These are phyloP conservation scores for Kregervanrija fluxuum DNA, from an alignment of 805 yeast genomes.

Conservation along the genomic window DNA sequence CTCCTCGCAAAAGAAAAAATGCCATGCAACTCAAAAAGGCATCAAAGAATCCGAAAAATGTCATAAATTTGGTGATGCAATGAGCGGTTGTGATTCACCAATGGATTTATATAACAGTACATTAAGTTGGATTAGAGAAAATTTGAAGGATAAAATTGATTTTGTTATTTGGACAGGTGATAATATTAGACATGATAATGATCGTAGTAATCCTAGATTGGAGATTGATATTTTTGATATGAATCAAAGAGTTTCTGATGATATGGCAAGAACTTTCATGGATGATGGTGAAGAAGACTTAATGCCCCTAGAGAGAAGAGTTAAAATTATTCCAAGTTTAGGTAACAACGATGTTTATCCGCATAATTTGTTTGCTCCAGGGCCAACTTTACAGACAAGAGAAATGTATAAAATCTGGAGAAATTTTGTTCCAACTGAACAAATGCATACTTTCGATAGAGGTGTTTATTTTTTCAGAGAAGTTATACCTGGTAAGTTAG, in stretches of 20 bases:
- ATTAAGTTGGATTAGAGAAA: slow-evolving; percentile 55
- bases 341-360: slow-evolving; percentile 91
- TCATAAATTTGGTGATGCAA: slow-evolving; percentile 67
- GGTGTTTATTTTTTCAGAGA: slow-evolving; percentile 73
- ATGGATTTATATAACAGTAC: slow-evolving; percentile 53
- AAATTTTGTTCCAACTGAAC: slow-evolving; percentile 66
- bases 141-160: slow-evolving; percentile 70
- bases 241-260: slow-evolving; percentile 50
- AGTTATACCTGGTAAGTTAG: slow-evolving; percentile 72
- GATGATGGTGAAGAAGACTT: slow-evolving; percentile 32
- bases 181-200: slow-evolving; percentile 79
- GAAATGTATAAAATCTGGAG: slow-evolving; percentile 72
- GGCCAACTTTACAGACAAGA: slow-evolving; percentile 83
- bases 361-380: slow-evolving; percentile 77
- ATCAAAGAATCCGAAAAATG: slow-evolving; percentile 37
- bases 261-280: slow-evolving; percentile 46
- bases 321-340: slow-evolving; percentile 56
- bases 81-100: slow-evolving; percentile 75
- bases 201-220: slow-evolving; percentile 64
- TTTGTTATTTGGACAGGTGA: slow-evolving; percentile 91
- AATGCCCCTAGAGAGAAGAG: slow-evolving; percentile 24
- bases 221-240: slow-evolving; percentile 63
- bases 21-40: slow-evolving; percentile 44
- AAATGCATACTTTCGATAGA: slow-evolving; percentile 63
- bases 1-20: slow-evolving; percentile 37